A percentile compares a stretch with the other conserved stretches of the same genome.
phyloP scores from a whole-genome alignment of 257 asterid species.

The Przewalskia tangutica region DNA sequence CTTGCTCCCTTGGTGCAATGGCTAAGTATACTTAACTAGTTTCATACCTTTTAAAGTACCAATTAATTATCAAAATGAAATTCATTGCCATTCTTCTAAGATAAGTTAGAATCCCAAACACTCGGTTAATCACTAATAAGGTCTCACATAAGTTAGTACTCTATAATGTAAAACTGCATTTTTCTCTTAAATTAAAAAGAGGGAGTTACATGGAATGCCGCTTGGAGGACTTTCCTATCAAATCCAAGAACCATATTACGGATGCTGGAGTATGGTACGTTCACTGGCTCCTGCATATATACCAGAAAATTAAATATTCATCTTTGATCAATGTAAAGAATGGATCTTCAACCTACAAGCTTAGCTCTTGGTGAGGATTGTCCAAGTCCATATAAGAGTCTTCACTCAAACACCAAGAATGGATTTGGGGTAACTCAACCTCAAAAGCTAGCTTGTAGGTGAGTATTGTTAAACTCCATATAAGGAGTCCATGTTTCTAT shows the following conservation, averaged over 20 bases:
- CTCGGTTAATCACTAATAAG: background rate
- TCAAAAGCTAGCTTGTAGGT: too few species aligned
- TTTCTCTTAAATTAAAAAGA: background rate
- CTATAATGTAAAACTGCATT: background rate
- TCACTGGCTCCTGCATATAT: conserved; percentile 30
- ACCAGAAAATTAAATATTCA: background rate
- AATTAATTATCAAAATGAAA: background rate
- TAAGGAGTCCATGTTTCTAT: too few species aligned
- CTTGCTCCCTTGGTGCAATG: background rate
- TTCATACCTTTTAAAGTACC: background rate
- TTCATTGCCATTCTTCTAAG: background rate
- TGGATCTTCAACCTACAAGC: too few species aligned
- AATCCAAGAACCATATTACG: conserved; percentile 69
- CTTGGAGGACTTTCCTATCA: conserved; percentile 52
- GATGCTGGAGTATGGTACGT: conserved; percentile 52
- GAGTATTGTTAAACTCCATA: too few species aligned
- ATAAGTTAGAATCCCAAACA: too few species aligned
- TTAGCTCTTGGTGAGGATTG: too few species aligned
- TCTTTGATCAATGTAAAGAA: background rate
- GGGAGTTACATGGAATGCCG: conserved; percentile 43
- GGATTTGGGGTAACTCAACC: too few species aligned
- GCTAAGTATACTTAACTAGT: background rate
- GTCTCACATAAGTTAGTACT: background rate
- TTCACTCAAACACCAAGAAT: too few species aligned
- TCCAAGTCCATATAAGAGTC: too few species aligned